Percentiles rank a stretch among this genome's conserved stretches.
These are phyloP conservation scores for Rubia tinctorum DNA, from an alignment of 305 asterid species.

Conservation along the genomic window DNA sequence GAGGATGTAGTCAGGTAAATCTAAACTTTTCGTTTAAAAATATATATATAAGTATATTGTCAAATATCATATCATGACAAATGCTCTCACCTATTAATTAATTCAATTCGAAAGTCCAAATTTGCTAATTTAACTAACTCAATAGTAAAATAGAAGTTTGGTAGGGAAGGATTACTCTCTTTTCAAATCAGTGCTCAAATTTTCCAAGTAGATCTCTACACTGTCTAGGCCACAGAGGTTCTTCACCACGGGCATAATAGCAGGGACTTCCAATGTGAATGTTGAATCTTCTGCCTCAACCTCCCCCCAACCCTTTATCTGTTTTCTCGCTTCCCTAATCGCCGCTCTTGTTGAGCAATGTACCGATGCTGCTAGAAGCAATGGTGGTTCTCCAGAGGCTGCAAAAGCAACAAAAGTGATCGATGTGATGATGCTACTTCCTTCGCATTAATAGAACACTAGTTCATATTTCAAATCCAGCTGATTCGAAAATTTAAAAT, in stretches of 20 bases:
- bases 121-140: too few species aligned
- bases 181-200: conserved; percentile 13
- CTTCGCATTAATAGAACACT: too few species aligned
- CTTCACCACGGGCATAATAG: conserved; percentile 66
- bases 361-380: conserved; percentile 66
- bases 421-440: neutral
- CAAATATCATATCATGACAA: too few species aligned
- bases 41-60: too few species aligned
- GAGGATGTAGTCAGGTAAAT: too few species aligned
- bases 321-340: conserved; percentile 59
- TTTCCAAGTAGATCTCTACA: conserved; percentile 47
- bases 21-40: too few species aligned
- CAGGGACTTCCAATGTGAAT: conserved; percentile 62
- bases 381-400: conserved; percentile 86
- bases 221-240: conserved; percentile 50
- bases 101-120: too few species aligned
- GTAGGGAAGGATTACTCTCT: neutral
- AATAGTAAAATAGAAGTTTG: neutral
- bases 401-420: conserved; percentile 4
- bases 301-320: conserved; percentile 45
- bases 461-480: neutral
- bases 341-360: conserved; percentile 76
- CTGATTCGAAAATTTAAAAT: neutral
- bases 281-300: conserved; percentile 31
- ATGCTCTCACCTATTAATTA: too few species aligned